Conservation (phyloP, 2,329 filamentous ascomycete genomes). For the Scedosporium boydii region DNA sequence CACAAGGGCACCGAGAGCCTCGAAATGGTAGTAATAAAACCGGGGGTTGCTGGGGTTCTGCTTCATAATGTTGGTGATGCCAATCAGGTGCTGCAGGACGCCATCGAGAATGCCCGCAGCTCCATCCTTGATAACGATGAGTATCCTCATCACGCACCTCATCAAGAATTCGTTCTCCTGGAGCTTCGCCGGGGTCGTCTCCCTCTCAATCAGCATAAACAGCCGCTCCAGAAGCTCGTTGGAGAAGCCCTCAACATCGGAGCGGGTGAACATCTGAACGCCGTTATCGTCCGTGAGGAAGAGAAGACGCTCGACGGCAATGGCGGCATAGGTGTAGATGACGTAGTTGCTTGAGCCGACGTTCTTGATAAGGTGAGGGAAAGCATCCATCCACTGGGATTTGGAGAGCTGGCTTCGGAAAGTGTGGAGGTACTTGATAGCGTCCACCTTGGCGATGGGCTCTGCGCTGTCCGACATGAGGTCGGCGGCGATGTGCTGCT, state of each 20-base stretch:
- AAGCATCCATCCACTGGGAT: conserved; percentile 82
- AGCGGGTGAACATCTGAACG: conserved; percentile 68
- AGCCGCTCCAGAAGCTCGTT: conserved; percentile 83
- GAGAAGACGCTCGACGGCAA: conserved; percentile 88
- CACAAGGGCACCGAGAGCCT: conserved; percentile 83
- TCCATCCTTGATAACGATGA: conserved; percentile 86
- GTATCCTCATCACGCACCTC: conserved; percentile 95
- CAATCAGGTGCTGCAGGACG: conserved; percentile 75
- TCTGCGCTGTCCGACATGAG: conserved; percentile 64
- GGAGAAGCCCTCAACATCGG: conserved; percentile 69
- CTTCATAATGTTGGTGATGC: conserved; percentile 85
- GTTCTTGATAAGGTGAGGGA: conserved; percentile 85
- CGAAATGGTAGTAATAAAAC: conserved; percentile 98
- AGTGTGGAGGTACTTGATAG: conserved; percentile 94
- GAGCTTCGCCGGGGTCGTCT: conserved; percentile 78
- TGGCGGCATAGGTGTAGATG: conserved; percentile 94
- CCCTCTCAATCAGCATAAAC: conserved; percentile 82
- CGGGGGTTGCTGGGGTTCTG: conserved; percentile 93
- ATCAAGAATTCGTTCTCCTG: conserved; percentile 99
- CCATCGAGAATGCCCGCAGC: conserved; percentile 64
- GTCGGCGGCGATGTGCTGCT: conserved; percentile 84
- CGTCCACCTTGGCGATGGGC: conserved; percentile 89
- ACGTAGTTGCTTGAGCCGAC: conserved; percentile 87
- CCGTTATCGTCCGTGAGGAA: conserved; percentile 70
- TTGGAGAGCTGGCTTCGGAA: conserved; percentile 93